phyloP scores from a whole-genome alignment of 208 protist genomes.

The Leishmania turanica region DNA sequence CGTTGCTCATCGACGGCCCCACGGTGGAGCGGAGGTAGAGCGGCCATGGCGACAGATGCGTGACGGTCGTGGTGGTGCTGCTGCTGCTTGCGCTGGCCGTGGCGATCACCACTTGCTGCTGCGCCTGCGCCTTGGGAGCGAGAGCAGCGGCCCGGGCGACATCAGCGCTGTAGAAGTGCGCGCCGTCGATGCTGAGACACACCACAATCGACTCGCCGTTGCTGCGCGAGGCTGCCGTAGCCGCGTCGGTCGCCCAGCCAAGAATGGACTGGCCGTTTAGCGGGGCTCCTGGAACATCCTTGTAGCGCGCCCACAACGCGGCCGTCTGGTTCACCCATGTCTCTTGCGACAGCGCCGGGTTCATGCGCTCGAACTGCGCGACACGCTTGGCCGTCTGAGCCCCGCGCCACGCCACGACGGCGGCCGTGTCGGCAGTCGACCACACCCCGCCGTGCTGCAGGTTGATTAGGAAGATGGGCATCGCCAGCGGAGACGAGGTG shows the following conservation, averaged over 20 bases:
- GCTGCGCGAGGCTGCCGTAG: slow-evolving; percentile 25
- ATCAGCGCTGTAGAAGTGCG: slow-evolving; percentile 70
- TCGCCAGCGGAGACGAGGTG: slow-evolving; percentile 26
- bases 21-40: slow-evolving; percentile 17
- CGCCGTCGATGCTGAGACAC: slow-evolving; percentile 65
- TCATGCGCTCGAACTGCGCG: slow-evolving; percentile 16
- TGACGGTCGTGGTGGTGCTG: not conserved
- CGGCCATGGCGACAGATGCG: slow-evolving; percentile 13
- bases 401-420: slow-evolving; percentile 13
- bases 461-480: slow-evolving; percentile 61
- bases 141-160: slow-evolving; percentile 14
- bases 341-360: slow-evolving; percentile 10
- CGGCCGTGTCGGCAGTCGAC: slow-evolving; percentile 20
- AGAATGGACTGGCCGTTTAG: slow-evolving; percentile 27
- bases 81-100: too few relatives aligned
- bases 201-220: slow-evolving; percentile 49
- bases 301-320: slow-evolving; percentile 22
- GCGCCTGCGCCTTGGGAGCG: not conserved
- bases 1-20: not conserved
- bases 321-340: slow-evolving; percentile 28
- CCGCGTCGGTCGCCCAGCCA: slow-evolving; percentile 11
- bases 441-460: slow-evolving; percentile 33
- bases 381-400: slow-evolving; percentile 6
- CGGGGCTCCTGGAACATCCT: slow-evolving; percentile 2
- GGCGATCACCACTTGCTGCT: not conserved